Base-by-base conservation (phyloP, 352 stramenopile species). In the Globisporangium cystogenes region DNA sequence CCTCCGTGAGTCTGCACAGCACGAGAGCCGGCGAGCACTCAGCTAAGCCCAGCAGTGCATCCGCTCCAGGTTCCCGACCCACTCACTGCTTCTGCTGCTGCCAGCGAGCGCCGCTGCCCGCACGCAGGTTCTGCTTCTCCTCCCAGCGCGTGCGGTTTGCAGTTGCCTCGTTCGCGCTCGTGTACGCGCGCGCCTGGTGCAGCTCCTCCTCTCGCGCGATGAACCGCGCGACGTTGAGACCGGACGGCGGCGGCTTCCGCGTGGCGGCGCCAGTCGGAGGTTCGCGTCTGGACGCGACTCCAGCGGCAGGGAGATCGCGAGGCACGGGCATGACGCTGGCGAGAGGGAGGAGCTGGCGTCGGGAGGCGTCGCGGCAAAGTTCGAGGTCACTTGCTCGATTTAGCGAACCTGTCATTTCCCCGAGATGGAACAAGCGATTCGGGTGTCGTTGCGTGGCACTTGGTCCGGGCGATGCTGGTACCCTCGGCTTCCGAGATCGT, bases 181-280 rank as follows among this genome's bases (percentile, higher is more conserved):
- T 74, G 64, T 90, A 88, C 18, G 69, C 65, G 18, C 68, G 60
- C 40, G 82, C 78, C 44, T 85, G 72, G 44, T 85, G 66, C 3
- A 92, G 69, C 51, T 92, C 72, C 7, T 92, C 82, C 40, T 90
- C 82, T 1, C 82, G 76, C 10, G 70, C 72, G 51, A 92, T 92
- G 59, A 90, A 90, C 11, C 74, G 75, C 49, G 65, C 67, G 40
- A 90, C 82, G 47, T 92, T 90, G n/a, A 72, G 63, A 12, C 73
- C 77, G 16, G 66, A 72, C 14, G 69, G 59, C 14, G 69, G 59
- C 40, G 68, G 72, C 51, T 81, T 76, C 49, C 72, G 70, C 33
- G 52, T 56, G 7, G 51, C 59, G 10, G 58, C 62, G 37, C 64
- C 62, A 1, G 48, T 10, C 23, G 58, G 53, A 2, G 59, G 52